Base-by-base conservation (phyloP, 2,329 filamentous ascomycete genomes). In the Immersiporthe knoxdaviesiana region DNA sequence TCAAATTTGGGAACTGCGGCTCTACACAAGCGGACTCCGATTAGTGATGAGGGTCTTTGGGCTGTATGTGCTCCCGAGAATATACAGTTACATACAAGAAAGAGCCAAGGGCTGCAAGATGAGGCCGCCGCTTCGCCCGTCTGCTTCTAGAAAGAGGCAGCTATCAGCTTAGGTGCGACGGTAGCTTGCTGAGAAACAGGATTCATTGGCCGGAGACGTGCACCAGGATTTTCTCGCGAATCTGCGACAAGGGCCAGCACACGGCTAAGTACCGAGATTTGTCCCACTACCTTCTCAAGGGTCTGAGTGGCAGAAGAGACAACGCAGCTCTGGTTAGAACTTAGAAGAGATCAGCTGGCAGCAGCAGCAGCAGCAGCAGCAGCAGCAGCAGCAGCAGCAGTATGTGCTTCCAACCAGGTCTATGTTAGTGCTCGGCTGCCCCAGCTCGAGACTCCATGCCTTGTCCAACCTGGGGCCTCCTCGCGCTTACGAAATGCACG, bases 231-330 rank as follows among this genome's bases (percentile, higher is more conserved):
- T 62, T 21, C 64, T 69, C 69, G 67, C 69, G 67, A 71, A 71
- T 71, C 69, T 71, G 69, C 69, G 67, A 71, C 69, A 71, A 56
- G 27, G 54, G n/a, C 47, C 63, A 71, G 64, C 54, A 66, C 69
- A 69, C 69, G 67, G 64, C 62, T 58, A 66, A 65, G 67, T 71
- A 69, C 69, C 69, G 69, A 71, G 67, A 71, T 71, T 71, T 69
- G 69, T 71, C 56, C 67, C 54, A 71, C 69, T 58, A 4, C 35
- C 35, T n/a, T 11, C 47, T 39, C 62, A 63, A 58, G 59, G 24
- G 30, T 27, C 44, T 39, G 30, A 47, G 62, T 67, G 21, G 24
- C 44, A 65, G 39, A 56, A 56, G 30, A n/a, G 30, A 59, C 21
- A 63, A 63, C 30, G 44, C 24, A 68, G 24, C 21, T 62, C 12